Base-by-base conservation (phyloP, 2,329 filamentous ascomycete species). In the Penicillium sp. region DNA sequence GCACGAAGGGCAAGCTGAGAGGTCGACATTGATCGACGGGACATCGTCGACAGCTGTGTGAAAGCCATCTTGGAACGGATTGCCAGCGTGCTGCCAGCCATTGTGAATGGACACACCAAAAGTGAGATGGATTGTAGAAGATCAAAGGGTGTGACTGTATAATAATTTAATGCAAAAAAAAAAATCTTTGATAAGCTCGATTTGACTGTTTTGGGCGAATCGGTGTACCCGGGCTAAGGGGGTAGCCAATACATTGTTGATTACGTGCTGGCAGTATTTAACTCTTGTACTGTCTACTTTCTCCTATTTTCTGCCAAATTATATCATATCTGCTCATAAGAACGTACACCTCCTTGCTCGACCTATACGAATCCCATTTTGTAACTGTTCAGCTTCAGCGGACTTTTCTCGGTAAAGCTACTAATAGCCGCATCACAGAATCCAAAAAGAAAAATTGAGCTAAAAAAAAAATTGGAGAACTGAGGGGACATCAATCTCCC, bases 21-120 rank as follows among this genome's bases (percentile, higher is more conserved):
- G 39, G 70, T 69, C 56, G 69, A 60, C 51, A 73, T 63, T 55
- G 71, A 67, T 57, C 69, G 67, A 65, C 69, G 71, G 63, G 71
- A 71, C 62, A 70, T 60, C 56, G 68, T 66, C 50, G 70, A 68
- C 57, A 72, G 59, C 62, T 69, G 68, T 64, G 71, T 66, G 45
- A 64, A 63, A 39, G 60, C 64, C 70, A 72, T 70, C 42, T 53
- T 42, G 45, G 68, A 63, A 46, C 69, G 69, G 57, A 72, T 65
- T 54, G 68, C 65, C 57, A 71, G 65, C 57, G 67, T 60, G 57
- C 61, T 66, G 67, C 67, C 67, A 65, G 70, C 70, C 70, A 72
- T 72, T 62, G 60, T 67, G 53, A 52, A 57, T 54, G 57, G 34
- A 55, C 61, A 55, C 66, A 64, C 63, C 58, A 58, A 50, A 55